These are phyloP conservation scores for Brassica juncea DNA, from an alignment of 345 rosid genomes.

Conservation along the genomic window DNA sequence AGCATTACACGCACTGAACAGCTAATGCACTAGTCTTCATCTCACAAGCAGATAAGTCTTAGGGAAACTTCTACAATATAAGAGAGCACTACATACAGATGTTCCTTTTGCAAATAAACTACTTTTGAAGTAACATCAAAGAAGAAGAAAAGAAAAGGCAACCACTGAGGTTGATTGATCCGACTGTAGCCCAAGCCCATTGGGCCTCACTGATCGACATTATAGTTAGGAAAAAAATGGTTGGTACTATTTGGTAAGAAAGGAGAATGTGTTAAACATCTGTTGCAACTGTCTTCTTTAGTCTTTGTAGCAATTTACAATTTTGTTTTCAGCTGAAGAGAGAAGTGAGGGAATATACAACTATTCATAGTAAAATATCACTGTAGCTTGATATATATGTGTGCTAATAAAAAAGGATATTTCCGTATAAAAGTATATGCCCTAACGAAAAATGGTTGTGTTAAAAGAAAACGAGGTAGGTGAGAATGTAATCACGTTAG, in stretches of 20 bases:
- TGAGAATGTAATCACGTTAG: constrained; percentile 13
- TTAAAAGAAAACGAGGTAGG: constrained; percentile 20
- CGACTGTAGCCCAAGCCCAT: neutral
- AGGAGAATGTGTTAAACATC: constrained; percentile 31
- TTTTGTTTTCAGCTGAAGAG: neutral
- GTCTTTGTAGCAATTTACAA: constrained; percentile 2
- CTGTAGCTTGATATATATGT: neutral
- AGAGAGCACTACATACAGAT: constrained; percentile 16
- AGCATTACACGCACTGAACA: neutral
- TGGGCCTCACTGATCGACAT: neutral
- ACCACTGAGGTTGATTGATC: neutral
- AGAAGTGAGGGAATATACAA: neutral
- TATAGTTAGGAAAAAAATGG: neutral
- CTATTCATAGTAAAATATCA: neutral
- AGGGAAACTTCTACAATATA: constrained; percentile 2
- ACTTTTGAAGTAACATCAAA: neutral
- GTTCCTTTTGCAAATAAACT: neutral
- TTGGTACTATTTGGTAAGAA: neutral
- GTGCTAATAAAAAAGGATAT: neutral
- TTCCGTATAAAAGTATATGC: neutral
- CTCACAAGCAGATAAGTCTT: neutral
- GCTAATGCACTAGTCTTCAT: neutral
- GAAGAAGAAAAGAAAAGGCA: neutral
- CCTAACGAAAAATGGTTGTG: neutral
- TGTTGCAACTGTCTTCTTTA: constrained; percentile 12